A percentile compares a stretch with the other conserved stretches of the same genome.
phyloP scores from a whole-genome alignment of 1,284 basidiomycete species.

The Ceratobasidium sp. region DNA sequence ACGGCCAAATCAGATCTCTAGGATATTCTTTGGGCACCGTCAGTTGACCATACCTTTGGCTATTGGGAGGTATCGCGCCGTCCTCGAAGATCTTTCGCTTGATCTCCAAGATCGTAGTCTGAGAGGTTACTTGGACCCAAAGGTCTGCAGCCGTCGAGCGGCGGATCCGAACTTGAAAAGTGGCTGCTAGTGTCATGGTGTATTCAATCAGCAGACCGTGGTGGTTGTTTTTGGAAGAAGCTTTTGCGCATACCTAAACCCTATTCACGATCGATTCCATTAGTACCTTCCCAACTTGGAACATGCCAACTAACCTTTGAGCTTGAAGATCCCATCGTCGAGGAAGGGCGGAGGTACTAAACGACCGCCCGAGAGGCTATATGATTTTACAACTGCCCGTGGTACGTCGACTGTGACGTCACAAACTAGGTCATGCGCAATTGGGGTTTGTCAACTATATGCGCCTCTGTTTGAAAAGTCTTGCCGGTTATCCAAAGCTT shows the following conservation, averaged over 20 bases:
- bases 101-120: conserved; percentile 32
- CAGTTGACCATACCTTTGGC: conserved; percentile 6
- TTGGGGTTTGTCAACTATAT: too few species aligned
- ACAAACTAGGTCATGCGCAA: too few species aligned
- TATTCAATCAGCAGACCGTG: neutral
- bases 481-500: too few species aligned
- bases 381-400: too few species aligned
- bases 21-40: too few species aligned
- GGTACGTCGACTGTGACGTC: too few species aligned
- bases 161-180: conserved; percentile 30
- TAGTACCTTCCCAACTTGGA: too few species aligned
- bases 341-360: neutral
- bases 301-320: too few species aligned
- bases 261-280: too few species aligned
- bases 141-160: conserved; percentile 12
- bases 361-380: too few species aligned
- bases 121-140: conserved; percentile 13
- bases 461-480: too few species aligned
- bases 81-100: conserved; percentile 34
- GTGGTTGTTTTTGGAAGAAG: conserved; percentile 6
- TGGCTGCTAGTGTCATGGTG: conserved; percentile 17
- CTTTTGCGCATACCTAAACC: conserved; percentile 12
- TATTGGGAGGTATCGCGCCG: conserved; percentile 31
- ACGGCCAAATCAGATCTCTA: neutral
- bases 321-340: conserved; percentile 25